Conservation (phyloP, 1,139 yeast species). For the Lodderomyces theae region DNA sequence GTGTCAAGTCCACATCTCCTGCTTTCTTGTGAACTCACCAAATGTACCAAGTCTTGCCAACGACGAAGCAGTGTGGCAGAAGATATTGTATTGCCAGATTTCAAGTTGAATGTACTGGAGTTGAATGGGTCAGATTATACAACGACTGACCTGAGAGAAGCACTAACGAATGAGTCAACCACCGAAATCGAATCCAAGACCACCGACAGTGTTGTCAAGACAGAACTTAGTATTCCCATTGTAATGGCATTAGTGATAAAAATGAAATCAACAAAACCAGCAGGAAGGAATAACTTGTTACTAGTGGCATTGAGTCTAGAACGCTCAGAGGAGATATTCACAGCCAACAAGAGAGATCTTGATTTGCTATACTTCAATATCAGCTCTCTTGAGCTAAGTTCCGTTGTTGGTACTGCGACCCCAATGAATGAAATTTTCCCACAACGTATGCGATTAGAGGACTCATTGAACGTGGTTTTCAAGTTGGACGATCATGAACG, state of each 20-base stretch:
- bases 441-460: constrained; percentile 26
- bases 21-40: constrained; percentile 24
- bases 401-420: not conserved
- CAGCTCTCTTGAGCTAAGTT: not conserved
- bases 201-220: constrained; percentile 2
- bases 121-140: not conserved
- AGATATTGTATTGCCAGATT: constrained; percentile 18
- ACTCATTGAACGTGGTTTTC: constrained; percentile 45
- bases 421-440: constrained; percentile 21
- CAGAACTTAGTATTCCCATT: constrained; percentile 20
- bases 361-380: not conserved
- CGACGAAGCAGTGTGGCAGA: constrained; percentile 3
- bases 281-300: constrained; percentile 50
- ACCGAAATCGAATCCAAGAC: not conserved
- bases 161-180: no score
- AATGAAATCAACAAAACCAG: constrained; percentile 56
- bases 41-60: constrained; percentile 5
- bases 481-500: constrained; percentile 34
- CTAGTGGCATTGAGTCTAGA: constrained; percentile 58
- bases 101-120: constrained; percentile 15
- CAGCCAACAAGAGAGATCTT: not conserved
- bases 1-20: constrained; percentile 29
- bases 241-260: constrained; percentile 42
- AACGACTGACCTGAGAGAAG: not conserved
- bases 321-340: constrained; percentile 38